phyloP scores from a whole-genome alignment of 2,329 filamentous ascomycete genomes.

The Domatiomyces globalis region DNA sequence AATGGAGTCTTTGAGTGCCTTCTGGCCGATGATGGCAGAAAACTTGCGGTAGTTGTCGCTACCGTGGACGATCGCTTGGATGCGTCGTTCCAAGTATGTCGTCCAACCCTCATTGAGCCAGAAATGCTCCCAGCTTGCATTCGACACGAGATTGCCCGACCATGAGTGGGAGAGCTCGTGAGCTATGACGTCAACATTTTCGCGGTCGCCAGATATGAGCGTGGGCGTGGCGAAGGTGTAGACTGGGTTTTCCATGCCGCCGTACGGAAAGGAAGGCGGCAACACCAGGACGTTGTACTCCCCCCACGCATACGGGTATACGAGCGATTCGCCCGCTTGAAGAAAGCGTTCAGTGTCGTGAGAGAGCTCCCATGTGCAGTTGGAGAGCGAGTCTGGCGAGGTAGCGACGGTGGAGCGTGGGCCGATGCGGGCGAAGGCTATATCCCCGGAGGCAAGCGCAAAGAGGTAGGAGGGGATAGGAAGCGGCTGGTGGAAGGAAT shows the following conservation, averaged over 20 bases:
- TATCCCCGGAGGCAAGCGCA: slow-evolving; percentile 69
- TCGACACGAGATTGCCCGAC: slow-evolving; percentile 63
- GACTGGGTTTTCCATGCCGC: slow-evolving; percentile 84
- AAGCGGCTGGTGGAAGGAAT: slow-evolving; percentile 77
- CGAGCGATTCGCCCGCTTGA: slow-evolving; percentile 61
- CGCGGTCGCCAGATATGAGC: slow-evolving; percentile 76
- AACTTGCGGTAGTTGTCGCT: slow-evolving; percentile 71
- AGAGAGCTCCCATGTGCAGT: slow-evolving; percentile 82
- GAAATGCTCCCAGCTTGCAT: slow-evolving; percentile 40
- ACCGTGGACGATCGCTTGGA: slow-evolving; percentile 63
- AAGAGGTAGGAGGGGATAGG: slow-evolving; percentile 93
- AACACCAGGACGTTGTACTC: slow-evolving; percentile 88
- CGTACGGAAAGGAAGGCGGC: slow-evolving; percentile 80
- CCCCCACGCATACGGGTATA: slow-evolving; percentile 86
- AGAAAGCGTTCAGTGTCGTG: slow-evolving; percentile 85
- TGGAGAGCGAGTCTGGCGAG: slow-evolving; percentile 71
- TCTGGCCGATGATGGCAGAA: slow-evolving; percentile 92
- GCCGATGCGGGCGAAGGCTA: slow-evolving; percentile 73
- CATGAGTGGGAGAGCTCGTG: slow-evolving; percentile 67
- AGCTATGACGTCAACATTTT: slow-evolving; percentile 93
- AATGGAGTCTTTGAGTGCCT: slow-evolving; percentile 68
- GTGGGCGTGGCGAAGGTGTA: slow-evolving; percentile 93
- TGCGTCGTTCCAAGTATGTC: slow-evolving; percentile 79
- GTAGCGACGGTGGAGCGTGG: slow-evolving; percentile 73
- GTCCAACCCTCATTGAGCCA: slow-evolving; percentile 75